These are phyloP conservation scores for Teratosphaeriaceae sp. DNA, from an alignment of 2,329 filamentous ascomycete species.

Conservation along the genomic window DNA sequence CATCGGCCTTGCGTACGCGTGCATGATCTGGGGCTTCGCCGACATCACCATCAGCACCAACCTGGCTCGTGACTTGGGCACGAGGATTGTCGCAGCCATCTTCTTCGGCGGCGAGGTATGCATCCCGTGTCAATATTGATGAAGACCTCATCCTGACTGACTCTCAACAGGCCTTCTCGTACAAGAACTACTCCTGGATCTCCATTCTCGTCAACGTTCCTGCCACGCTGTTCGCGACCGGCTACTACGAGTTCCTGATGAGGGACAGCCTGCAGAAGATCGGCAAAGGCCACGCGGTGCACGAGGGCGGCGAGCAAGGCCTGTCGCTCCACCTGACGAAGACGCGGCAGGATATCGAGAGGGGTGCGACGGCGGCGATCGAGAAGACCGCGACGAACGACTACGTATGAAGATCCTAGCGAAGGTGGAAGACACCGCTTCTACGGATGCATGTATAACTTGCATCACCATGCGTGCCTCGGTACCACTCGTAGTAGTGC, in stretches of 20 bases:
- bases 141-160: background rate
- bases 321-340: constrained; percentile 36
- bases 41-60: constrained; percentile 51
- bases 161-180: constrained; percentile 35
- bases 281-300: constrained; percentile 42
- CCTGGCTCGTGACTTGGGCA: constrained; percentile 52
- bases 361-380: constrained; percentile 9
- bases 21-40: constrained; percentile 39
- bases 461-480: too few species aligned
- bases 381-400: constrained; percentile 4
- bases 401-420: too few species aligned
- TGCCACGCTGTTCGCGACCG: constrained; percentile 49
- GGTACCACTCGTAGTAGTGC: too few species aligned
- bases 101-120: constrained; percentile 44
- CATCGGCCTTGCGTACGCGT: constrained; percentile 40
- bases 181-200: constrained; percentile 46
- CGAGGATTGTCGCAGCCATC: constrained; percentile 52
- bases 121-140: background rate
- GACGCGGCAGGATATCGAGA: constrained; percentile 21
- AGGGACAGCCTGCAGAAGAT: constrained; percentile 49
- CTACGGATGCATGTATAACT: too few species aligned
- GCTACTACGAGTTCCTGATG: constrained; percentile 50
- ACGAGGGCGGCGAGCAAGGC: constrained; percentile 48
- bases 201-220: constrained; percentile 51
- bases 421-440: too few species aligned